Percentiles rank a stretch among this genome's conserved stretches.
These are phyloP conservation scores for Epichloe glyceriae DNA, from an alignment of 2,329 filamentous ascomycete species.

Conservation along the genomic window DNA sequence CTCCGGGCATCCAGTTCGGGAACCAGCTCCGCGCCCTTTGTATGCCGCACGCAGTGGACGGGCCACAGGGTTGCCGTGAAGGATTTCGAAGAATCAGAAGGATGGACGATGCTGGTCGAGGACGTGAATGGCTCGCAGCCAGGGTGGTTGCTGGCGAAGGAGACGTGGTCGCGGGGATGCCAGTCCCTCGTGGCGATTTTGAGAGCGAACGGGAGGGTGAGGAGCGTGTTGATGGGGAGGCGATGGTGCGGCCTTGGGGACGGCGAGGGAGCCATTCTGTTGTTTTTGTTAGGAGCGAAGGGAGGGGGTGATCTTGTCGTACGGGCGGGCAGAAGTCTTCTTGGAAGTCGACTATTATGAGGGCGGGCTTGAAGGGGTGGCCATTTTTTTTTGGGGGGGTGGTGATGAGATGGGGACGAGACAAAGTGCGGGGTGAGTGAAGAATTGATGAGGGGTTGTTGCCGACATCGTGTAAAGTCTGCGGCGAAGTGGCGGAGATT, in stretches of 20 bases:
- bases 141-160: conserved; percentile 72
- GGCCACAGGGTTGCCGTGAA: conserved; percentile 73
- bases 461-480: too few species aligned
- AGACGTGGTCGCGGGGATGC: conserved; percentile 73
- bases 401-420: not conserved
- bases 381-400: not conserved
- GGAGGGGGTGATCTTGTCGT: not conserved
- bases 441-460: not conserved
- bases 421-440: not conserved
- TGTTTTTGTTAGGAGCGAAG: not conserved
- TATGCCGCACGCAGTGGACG: conserved; percentile 70
- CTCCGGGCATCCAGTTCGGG: conserved; percentile 50
- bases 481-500: too few species aligned
- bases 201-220: conserved; percentile 55
- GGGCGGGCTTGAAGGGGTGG: conserved; percentile 31
- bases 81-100: conserved; percentile 45
- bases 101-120: conserved; percentile 51
- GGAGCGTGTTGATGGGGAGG: conserved; percentile 61
- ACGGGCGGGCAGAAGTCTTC: conserved; percentile 92
- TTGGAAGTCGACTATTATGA: conserved; percentile 76
- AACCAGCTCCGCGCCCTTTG: conserved; percentile 59
- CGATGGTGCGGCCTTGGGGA: conserved; percentile 59
- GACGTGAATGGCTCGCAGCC: conserved; percentile 56
- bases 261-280: conserved; percentile 73
- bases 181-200: conserved; percentile 87